phyloP scores from a whole-genome alignment of 441 rosid genomes.

The Kokia cookei region DNA sequence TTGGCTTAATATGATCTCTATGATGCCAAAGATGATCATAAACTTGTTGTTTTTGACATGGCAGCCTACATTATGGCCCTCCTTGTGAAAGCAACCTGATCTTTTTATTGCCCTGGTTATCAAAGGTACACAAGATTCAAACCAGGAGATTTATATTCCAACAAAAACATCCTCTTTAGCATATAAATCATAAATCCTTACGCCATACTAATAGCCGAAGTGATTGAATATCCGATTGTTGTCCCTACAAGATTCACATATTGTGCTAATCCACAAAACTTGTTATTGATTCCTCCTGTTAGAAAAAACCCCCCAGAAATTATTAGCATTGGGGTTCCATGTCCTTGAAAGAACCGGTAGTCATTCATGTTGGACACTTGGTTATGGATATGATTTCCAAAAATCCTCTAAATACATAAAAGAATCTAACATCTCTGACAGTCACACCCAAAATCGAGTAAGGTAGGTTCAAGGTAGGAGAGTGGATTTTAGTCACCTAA shows the following conservation, averaged over 20 bases:
- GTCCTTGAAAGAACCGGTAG: not conserved
- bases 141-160: too few species aligned
- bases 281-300: slow-evolving; percentile 19
- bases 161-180: not conserved
- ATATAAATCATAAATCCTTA: slow-evolving; percentile 9
- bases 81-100: slow-evolving; percentile 33
- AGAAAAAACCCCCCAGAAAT: not conserved
- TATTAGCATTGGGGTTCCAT: not conserved
- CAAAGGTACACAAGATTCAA: not conserved
- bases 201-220: slow-evolving; percentile 43
- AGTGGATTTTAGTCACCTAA: slow-evolving; percentile 14
- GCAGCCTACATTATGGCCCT: slow-evolving; percentile 27
- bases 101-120: slow-evolving; percentile 31
- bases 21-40: slow-evolving; percentile 32
- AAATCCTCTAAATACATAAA: too few species aligned
- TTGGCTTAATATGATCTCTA: slow-evolving; percentile 30
- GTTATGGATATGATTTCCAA: too few species aligned
- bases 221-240: slow-evolving; percentile 36
- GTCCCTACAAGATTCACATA: slow-evolving; percentile 29
- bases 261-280: slow-evolving; percentile 30
- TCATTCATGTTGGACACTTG: too few species aligned
- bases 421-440: too few species aligned
- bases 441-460: too few species aligned
- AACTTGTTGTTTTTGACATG: slow-evolving; percentile 17
- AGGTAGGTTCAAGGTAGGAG: too few species aligned